phyloP scores from a whole-genome alignment of 1,284 basidiomycete species.

The Erythrobasidium hasegawianum region DNA sequence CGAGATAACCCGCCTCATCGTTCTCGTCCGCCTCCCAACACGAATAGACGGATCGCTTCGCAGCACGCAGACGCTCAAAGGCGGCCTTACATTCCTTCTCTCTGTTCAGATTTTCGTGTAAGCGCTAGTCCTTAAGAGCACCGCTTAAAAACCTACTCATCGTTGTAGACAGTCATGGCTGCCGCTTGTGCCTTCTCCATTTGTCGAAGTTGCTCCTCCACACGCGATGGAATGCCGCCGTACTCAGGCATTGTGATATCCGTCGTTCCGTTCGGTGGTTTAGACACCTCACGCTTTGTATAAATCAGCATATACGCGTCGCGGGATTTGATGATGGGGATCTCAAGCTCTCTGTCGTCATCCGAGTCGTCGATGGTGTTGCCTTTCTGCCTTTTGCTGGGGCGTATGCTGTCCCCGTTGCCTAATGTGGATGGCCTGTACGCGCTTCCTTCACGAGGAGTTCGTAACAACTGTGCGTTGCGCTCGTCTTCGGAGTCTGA shows the following conservation, averaged over 20 bases:
- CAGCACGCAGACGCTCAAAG: conserved; percentile 57
- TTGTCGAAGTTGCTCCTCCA: conserved; percentile 54
- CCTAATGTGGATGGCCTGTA: too few species aligned
- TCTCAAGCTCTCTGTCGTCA: background rate
- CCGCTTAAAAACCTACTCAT: conserved; percentile 44
- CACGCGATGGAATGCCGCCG: background rate
- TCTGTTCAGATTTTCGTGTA: conserved; percentile 43
- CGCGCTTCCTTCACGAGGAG: too few species aligned
- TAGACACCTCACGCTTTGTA: conserved; percentile 51
- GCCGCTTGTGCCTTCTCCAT: conserved; percentile 59
- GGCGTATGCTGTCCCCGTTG: too few species aligned
- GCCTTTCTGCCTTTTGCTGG: background rate
- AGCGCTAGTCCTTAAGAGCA: too few species aligned
- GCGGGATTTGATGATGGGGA: conserved; percentile 21
- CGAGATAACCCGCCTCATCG: conserved; percentile 61
- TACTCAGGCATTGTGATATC: too few species aligned
- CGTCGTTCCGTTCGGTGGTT: background rate
- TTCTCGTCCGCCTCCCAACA: conserved; percentile 59
- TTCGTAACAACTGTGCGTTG: too few species aligned
- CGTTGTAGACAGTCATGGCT: conserved; percentile 56
- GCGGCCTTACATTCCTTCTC: conserved; percentile 38
- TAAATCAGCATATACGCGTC: conserved; percentile 77
- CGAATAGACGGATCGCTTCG: conserved; percentile 61
- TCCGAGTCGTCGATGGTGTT: background rate
- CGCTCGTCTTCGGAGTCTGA: too few species aligned